A percentile compares a stretch with the other conserved stretches of the same genome.
Conservation (phyloP, 2,329 filamentous ascomycete species). For the Fusarium caatingaense region DNA sequence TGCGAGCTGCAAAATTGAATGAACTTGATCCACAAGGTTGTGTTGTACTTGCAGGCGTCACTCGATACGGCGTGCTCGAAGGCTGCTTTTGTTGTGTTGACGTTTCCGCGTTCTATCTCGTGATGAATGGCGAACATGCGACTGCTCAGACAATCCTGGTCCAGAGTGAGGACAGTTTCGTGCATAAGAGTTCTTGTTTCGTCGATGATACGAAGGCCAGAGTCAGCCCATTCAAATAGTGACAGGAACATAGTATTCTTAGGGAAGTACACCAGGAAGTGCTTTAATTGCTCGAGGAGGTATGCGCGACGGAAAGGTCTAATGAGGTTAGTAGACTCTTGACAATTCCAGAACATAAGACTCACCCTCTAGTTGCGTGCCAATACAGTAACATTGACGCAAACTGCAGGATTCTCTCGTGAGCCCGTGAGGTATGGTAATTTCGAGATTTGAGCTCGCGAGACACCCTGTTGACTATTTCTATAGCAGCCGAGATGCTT, state of each 20-base stretch:
- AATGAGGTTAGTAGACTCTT: constrained; percentile 31
- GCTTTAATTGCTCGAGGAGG: constrained; percentile 70
- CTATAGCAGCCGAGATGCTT: constrained; percentile 64
- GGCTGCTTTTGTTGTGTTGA: constrained; percentile 61
- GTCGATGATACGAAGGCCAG: constrained; percentile 78
- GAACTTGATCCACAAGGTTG: constrained; percentile 62
- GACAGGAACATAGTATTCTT: constrained; percentile 80
- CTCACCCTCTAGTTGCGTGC: constrained; percentile 70
- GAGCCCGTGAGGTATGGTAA: constrained; percentile 50
- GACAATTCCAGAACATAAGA: neutral
- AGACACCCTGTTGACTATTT: constrained; percentile 56
- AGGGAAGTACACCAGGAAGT: constrained; percentile 74
- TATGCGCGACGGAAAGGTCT: constrained; percentile 75
- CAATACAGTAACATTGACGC: constrained; percentile 73
- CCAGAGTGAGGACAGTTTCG: constrained; percentile 58
- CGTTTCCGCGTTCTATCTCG: constrained; percentile 61
- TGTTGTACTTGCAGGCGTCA: constrained; percentile 54
- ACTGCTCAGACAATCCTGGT: constrained; percentile 57
- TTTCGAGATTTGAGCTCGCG: constrained; percentile 55
- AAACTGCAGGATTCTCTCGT: constrained; percentile 77
- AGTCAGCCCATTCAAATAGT: constrained; percentile 79
- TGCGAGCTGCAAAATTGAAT: constrained; percentile 59
- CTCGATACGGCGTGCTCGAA: constrained; percentile 64
- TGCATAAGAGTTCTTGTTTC: constrained; percentile 76
- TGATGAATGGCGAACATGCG: constrained; percentile 64